phyloP scores from a whole-genome alignment of 2,329 filamentous ascomycete genomes.

The Talaromyces sp. region DNA sequence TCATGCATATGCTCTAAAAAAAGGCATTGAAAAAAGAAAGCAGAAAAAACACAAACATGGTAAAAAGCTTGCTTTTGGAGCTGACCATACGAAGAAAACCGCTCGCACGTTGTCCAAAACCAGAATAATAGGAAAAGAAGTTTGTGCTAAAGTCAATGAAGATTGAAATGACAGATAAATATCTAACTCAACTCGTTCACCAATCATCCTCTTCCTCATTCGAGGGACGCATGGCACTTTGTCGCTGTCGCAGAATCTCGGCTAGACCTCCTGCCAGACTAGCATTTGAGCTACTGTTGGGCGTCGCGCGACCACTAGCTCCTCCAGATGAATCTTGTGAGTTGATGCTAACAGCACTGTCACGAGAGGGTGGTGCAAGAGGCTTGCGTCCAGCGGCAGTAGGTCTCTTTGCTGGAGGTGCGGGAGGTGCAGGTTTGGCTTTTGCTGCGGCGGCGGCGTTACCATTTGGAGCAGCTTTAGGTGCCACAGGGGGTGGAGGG shows the following conservation, averaged over 20 bases:
- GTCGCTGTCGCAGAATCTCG: constrained; percentile 71
- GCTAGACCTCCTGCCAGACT: constrained; percentile 71
- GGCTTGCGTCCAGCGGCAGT: constrained; percentile 65
- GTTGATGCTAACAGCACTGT: constrained; percentile 54
- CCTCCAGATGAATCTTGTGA: constrained; percentile 52
- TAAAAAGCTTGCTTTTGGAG: neutral
- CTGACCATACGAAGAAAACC: neutral
- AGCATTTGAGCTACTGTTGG: constrained; percentile 54
- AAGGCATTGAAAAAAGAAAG: neutral
- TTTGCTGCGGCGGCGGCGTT: constrained; percentile 43
- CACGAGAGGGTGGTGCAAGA: constrained; percentile 62
- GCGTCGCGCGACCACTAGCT: constrained; percentile 67
- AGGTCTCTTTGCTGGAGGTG: constrained; percentile 77
- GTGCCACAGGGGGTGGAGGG: constrained; percentile 45
- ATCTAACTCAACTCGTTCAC: constrained; percentile 39
- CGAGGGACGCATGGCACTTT: constrained; percentile 67
- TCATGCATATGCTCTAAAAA: constrained; percentile 11
- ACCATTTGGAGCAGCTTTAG: constrained; percentile 61
- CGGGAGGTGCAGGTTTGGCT: constrained; percentile 68
- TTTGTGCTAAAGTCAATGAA: neutral
- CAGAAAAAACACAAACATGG: neutral
- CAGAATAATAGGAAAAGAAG: neutral
- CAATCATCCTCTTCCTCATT: constrained; percentile 68
- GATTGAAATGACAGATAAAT: neutral
- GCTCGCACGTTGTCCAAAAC: neutral